A percentile compares a stretch with the other conserved stretches of the same genome.
Conservation (phyloP, 495 filamentous ascomycete species). For the Lepidopterella palustris region DNA sequence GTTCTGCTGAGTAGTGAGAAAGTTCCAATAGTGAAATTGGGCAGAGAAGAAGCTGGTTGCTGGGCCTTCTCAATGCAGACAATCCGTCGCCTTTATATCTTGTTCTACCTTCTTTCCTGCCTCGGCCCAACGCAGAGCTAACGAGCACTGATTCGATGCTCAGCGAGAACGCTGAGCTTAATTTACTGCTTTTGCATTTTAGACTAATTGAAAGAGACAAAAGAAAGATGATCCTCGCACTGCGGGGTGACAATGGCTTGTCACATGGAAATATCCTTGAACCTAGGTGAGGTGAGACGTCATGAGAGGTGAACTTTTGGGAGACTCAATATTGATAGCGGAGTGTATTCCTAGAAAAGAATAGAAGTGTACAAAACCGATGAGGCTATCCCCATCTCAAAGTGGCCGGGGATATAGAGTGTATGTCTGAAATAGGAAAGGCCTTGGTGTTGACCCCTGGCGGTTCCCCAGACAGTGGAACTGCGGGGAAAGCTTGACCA, state of each 20-base stretch:
- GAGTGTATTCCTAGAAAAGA: not conserved
- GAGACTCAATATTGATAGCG: not conserved
- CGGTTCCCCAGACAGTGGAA: not conserved
- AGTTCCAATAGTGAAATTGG: not conserved
- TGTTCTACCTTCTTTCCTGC: not conserved
- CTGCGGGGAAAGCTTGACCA: constrained; percentile 3
- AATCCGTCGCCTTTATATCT: not conserved
- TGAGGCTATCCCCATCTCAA: not conserved
- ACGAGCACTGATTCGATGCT: not conserved
- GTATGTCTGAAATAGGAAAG: not conserved
- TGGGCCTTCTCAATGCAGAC: not conserved
- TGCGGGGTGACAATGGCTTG: not conserved
- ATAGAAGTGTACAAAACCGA: not conserved
- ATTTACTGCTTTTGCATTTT: not conserved
- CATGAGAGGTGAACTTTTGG: not conserved
- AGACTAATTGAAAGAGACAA: not conserved
- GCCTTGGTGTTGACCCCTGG: not conserved
- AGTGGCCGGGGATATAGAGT: not conserved
- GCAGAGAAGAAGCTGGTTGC: constrained; percentile 2
- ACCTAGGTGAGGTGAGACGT: not conserved
- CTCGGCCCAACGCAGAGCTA: not conserved
- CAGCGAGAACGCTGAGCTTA: not conserved
- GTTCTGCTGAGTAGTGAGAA: not conserved
- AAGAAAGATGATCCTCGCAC: not conserved
- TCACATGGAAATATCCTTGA: not conserved